phyloP scores from a whole-genome alignment of 2,329 filamentous ascomycete species.

The Beauveria bassiana region DNA sequence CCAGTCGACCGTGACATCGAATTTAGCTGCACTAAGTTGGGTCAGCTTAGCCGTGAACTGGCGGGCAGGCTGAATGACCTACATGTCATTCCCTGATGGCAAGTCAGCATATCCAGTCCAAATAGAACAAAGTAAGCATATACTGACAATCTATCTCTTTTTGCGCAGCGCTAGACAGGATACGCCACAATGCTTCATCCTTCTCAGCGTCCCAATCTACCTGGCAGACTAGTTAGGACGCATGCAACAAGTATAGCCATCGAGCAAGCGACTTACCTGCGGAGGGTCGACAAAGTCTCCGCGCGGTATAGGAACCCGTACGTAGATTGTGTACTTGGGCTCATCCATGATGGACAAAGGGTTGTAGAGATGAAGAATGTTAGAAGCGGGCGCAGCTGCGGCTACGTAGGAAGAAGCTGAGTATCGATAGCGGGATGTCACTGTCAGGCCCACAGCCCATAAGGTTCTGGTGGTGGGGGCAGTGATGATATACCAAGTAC shows the following conservation, averaged over 20 bases:
- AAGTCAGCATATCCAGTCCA: not conserved
- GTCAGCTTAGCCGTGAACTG: slow-evolving; percentile 16
- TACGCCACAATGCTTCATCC: slow-evolving; percentile 83
- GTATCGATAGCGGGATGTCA: slow-evolving; percentile 7
- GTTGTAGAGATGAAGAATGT: slow-evolving; percentile 1
- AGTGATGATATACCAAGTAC: not conserved
- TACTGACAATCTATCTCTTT: slow-evolving; percentile 80
- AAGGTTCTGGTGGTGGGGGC: not conserved
- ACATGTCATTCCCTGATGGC: slow-evolving; percentile 66
- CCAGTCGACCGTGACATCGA: slow-evolving; percentile 81
- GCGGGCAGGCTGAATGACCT: not conserved
- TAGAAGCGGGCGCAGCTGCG: not conserved
- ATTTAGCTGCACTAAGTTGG: slow-evolving; percentile 56
- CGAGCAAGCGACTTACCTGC: slow-evolving; percentile 47
- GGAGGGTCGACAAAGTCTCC: slow-evolving; percentile 87
- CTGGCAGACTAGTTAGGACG: slow-evolving; percentile 36
- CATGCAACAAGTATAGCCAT: slow-evolving; percentile 10
- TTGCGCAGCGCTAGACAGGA: slow-evolving; percentile 74
- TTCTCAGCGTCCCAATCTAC: slow-evolving; percentile 83
- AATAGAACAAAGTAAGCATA: not conserved
- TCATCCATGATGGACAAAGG: slow-evolving; percentile 34
- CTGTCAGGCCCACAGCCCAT: not conserved
- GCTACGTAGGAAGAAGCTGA: not conserved
- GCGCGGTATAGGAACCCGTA: slow-evolving; percentile 82
- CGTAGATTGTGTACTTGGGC: slow-evolving; percentile 65